Evolutionary conservation across 768 basidiomycete species (phyloP).

Genomic region (Hypholoma sublateritium): DNA sequence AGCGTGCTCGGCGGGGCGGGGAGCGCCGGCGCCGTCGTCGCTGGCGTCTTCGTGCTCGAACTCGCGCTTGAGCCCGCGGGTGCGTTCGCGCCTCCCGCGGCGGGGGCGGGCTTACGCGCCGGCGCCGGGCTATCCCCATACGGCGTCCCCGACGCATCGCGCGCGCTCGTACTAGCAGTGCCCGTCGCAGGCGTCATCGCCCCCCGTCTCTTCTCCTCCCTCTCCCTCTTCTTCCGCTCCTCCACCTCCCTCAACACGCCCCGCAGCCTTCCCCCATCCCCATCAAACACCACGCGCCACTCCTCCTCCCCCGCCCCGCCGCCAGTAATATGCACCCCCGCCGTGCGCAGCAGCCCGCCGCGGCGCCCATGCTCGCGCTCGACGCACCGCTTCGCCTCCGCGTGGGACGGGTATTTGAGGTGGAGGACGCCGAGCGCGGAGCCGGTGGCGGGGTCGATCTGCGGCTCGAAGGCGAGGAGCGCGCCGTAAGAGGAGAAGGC

Average conservation of each 20-base stretch:
- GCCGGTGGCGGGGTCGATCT: conserved; percentile 79
- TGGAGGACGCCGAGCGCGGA: conserved; percentile 80
- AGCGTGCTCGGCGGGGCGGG: not conserved
- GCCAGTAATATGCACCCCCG: conserved; percentile 30
- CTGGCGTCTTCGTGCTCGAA: not conserved
- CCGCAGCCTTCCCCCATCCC: conserved; percentile 61
- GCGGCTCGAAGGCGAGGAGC: conserved; percentile 68
- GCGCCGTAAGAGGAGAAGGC: conserved; percentile 65
- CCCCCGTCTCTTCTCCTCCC: conserved; percentile 40
- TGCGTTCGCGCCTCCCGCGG: no score
- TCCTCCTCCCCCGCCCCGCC: conserved; percentile 45
- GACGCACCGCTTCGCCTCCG: conserved; percentile 69
- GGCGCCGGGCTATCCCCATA: conserved; percentile 15
- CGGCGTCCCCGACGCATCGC: conserved; percentile 13
- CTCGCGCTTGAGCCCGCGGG: no score
- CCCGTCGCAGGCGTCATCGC: not conserved
- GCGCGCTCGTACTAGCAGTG: conserved; percentile 9
- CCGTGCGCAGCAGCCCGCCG: conserved; percentile 41
- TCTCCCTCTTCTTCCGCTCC: conserved; percentile 47
- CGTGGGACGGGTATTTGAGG: conserved; percentile 63
- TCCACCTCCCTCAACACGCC: conserved; percentile 70
- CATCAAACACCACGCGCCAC: conserved; percentile 79
- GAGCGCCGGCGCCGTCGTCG: not conserved
- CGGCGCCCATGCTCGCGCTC: conserved; percentile 66
- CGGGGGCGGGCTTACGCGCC: not conserved